Evolutionary conservation across 2,329 filamentous ascomycete species (phyloP).

Genomic region (Colletotrichum endophyticum): DNA sequence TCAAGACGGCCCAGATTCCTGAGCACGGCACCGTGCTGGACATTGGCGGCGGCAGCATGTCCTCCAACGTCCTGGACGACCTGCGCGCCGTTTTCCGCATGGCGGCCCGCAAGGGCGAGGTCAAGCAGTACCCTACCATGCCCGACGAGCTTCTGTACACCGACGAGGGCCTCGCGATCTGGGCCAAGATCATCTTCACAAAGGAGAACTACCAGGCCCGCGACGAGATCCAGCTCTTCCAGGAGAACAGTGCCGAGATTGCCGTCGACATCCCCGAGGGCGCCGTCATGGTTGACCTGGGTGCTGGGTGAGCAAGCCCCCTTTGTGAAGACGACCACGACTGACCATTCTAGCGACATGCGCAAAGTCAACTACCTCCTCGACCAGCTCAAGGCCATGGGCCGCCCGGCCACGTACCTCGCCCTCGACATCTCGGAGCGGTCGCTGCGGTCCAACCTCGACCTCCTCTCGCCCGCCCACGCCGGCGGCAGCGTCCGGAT

Average conservation of each 20-base stretch:
- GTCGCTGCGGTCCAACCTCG: slow-evolving; percentile 39
- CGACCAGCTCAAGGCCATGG: slow-evolving; percentile 34
- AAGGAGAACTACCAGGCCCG: slow-evolving; percentile 45
- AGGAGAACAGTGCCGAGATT: slow-evolving; percentile 38
- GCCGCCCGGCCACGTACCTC: slow-evolving; percentile 36
- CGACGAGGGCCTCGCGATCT: slow-evolving; percentile 41
- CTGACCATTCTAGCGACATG: slow-evolving; percentile 37
- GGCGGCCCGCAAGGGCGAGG: slow-evolving; percentile 16
- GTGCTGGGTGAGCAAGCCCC: slow-evolving; percentile 40
- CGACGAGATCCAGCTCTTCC: slow-evolving; percentile 42
- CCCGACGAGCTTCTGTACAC: slow-evolving; percentile 46
- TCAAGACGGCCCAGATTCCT: slow-evolving; percentile 8
- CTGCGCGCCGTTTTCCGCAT: slow-evolving; percentile 21
- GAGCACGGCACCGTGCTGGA: slow-evolving; percentile 38
- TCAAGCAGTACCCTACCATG: slow-evolving; percentile 24
- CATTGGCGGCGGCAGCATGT: slow-evolving; percentile 42
- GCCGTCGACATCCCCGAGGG: slow-evolving; percentile 30
- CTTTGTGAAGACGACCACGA: neutral
- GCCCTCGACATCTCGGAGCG: slow-evolving; percentile 44
- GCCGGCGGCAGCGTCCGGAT: slow-evolving; percentile 33
- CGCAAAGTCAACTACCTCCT: slow-evolving; percentile 44
- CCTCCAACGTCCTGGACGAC: slow-evolving; percentile 28
- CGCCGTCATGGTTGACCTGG: slow-evolving; percentile 43
- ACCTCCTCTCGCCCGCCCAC: slow-evolving; percentile 34
- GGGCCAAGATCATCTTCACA: slow-evolving; percentile 45